Percentiles rank a stretch among this genome's conserved stretches.
Evolutionary conservation across 2,329 filamentous ascomycete species (phyloP).

Genomic region (Albifimbria verrucaria): DNA sequence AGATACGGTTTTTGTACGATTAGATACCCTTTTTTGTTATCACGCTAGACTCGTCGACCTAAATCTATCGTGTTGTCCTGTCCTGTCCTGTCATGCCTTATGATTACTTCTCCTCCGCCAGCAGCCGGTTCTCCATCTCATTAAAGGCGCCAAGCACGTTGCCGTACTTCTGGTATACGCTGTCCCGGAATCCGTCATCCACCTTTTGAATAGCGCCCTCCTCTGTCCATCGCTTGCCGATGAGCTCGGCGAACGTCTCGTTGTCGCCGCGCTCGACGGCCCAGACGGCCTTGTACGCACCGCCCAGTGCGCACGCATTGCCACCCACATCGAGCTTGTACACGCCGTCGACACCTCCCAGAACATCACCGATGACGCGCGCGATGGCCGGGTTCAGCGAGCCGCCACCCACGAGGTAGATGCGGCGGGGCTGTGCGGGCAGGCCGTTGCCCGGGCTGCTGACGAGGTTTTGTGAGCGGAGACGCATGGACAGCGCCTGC

Average conservation of each 20-base stretch:
- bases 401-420: constrained; percentile 94
- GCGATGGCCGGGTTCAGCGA: constrained; percentile 88
- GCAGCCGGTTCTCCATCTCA: constrained; percentile 66
- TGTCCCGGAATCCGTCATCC: constrained; percentile 73
- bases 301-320: constrained; percentile 90
- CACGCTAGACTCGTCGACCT: too few species aligned
- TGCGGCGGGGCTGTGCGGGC: constrained; percentile 79
- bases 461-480: constrained; percentile 78
- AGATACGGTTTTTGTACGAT: constrained; percentile 16
- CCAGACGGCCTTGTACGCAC: constrained; percentile 96
- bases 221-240: constrained; percentile 82
- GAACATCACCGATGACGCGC: constrained; percentile 77
- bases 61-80: constrained; percentile 1
- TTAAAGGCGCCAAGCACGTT: constrained; percentile 73
- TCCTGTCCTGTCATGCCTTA: constrained; percentile 4
- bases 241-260: constrained; percentile 85
- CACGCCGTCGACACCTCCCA: constrained; percentile 85
- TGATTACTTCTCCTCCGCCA: constrained; percentile 36
- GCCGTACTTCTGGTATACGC: constrained; percentile 75
- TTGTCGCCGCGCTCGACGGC: constrained; percentile 65
- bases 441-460: constrained; percentile 49
- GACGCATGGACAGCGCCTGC: constrained; percentile 87
- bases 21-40: constrained; percentile 21
- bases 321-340: constrained; percentile 92
- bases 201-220: constrained; percentile 79